A percentile compares a stretch with the other conserved stretches of the same genome.
These are phyloP conservation scores for Tetrapisispora arboricola DNA, from an alignment of 805 yeast species.

Conservation along the genomic window DNA sequence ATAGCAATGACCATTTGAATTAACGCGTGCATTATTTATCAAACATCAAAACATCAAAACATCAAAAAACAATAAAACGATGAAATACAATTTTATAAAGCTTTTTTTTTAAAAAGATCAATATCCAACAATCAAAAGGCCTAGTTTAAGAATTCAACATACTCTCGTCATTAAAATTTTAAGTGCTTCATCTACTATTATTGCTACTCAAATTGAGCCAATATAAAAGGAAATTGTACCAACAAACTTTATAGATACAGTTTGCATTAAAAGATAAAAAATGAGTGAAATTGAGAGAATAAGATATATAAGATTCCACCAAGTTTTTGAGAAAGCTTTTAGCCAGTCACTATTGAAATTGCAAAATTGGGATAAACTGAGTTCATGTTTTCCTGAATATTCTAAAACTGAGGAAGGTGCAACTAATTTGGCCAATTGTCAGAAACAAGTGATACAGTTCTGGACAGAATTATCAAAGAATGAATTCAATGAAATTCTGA, in stretches of 20 bases:
- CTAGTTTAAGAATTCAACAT: no score
- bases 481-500: conserved; percentile 46
- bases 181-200: no score
- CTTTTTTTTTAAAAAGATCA: no score
- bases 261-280: not conserved
- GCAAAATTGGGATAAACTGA: conserved; percentile 40
- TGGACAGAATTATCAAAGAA: conserved; percentile 40
- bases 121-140: no score
- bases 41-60: not conserved
- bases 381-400: conserved; percentile 45
- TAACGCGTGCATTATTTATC: no score
- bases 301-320: conserved; percentile 39
- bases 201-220: no score
- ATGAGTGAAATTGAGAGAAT: conserved; percentile 20
- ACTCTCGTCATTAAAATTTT: no score
- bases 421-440: conserved; percentile 32
- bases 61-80: not conserved
- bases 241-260: not conserved
- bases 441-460: conserved; percentile 41
- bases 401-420: conserved; percentile 38
- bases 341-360: conserved; percentile 41
- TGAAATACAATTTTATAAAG: not conserved
- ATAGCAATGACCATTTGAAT: no score
- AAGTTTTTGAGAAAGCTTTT: conserved; percentile 44
- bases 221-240: not conserved